These are phyloP conservation scores for Trametes meyenii DNA, from an alignment of 768 basidiomycete species.

Conservation along the genomic window DNA sequence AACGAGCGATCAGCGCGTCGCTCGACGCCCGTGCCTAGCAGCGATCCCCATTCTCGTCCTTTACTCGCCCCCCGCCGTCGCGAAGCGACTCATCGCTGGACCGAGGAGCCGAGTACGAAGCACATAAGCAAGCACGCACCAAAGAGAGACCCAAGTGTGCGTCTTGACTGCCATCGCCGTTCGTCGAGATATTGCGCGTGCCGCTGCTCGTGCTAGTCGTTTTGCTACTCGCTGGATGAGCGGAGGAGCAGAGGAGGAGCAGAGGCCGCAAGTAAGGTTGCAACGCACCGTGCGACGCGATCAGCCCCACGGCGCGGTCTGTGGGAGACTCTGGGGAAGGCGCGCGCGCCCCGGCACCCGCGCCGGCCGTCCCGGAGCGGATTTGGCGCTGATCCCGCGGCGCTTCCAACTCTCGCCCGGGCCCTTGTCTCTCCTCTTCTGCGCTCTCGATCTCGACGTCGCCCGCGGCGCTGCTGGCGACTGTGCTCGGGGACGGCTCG, in stretches of 20 bases:
- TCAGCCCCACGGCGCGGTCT: not conserved
- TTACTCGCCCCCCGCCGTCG: not conserved
- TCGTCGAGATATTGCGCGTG: not conserved
- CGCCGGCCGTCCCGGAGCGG: not conserved
- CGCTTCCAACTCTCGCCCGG: not conserved
- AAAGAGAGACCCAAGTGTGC: conserved; percentile 30
- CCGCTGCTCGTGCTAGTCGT: conserved; percentile 10
- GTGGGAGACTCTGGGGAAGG: conserved; percentile 5
- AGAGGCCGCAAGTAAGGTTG: not conserved
- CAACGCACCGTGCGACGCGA: conserved; percentile 23
- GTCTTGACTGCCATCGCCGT: conserved; percentile 32
- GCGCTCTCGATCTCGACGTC: conserved; percentile 1
- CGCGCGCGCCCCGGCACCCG: not conserved
- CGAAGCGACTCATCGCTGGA: not conserved
- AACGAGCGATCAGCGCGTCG: conserved; percentile 9
- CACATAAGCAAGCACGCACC: conserved; percentile 25
- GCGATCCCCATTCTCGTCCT: not conserved
- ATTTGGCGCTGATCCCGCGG: not conserved
- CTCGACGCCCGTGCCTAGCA: not conserved
- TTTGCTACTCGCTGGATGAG: conserved; percentile 7
- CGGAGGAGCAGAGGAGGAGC: conserved; percentile 4
- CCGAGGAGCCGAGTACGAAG: not conserved
- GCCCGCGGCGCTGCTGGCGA: conserved; percentile 1
- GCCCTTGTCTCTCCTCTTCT: not conserved
- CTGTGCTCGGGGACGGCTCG: conserved; percentile 11